Evolutionary conservation across 2,329 filamentous ascomycete genomes (phyloP).

Genomic region (Fusarium brevicatenulatum): DNA sequence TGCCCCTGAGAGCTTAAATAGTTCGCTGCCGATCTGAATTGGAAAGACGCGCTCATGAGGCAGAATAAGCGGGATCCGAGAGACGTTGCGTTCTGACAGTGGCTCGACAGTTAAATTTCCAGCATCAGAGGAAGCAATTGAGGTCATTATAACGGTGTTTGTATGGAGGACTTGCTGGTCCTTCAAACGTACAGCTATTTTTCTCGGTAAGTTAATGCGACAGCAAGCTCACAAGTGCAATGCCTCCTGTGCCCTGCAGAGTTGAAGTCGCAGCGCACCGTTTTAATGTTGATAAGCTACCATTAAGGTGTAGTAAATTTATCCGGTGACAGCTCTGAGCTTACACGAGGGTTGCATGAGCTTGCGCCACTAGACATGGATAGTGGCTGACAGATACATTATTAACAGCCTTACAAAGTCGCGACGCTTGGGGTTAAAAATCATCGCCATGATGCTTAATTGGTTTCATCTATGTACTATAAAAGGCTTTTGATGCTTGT

Average conservation of each 20-base stretch:
- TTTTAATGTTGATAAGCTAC: not conserved
- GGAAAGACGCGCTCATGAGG: conserved; percentile 79
- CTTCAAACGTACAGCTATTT: not conserved
- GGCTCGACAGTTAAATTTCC: conserved; percentile 39
- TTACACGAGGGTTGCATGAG: conserved; percentile 28
- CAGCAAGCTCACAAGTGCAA: conserved; percentile 26
- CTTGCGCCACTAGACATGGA: conserved; percentile 30
- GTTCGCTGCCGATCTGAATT: conserved; percentile 76
- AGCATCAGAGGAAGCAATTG: conserved; percentile 45
- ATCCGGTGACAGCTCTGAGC: not conserved
- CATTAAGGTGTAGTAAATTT: conserved; percentile 21
- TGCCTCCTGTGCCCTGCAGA: conserved; percentile 14
- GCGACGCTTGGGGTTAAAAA: not conserved
- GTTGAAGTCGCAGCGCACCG: conserved; percentile 1
- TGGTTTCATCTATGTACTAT: conserved; percentile 11
- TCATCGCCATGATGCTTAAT: not conserved
- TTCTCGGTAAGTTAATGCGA: conserved; percentile 4
- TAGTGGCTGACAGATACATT: conserved; percentile 26
- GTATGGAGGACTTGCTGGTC: not conserved
- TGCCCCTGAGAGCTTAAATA: conserved; percentile 78
- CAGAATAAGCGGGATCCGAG: conserved; percentile 66
- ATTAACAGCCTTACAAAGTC: conserved; percentile 4
- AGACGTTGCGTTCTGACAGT: conserved; percentile 49
- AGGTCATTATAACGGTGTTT: conserved; percentile 3
- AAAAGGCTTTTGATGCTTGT: not conserved